These are phyloP conservation scores for Fusarium sp. DNA, from an alignment of 2,329 filamentous ascomycete species.

Conservation along the genomic window DNA sequence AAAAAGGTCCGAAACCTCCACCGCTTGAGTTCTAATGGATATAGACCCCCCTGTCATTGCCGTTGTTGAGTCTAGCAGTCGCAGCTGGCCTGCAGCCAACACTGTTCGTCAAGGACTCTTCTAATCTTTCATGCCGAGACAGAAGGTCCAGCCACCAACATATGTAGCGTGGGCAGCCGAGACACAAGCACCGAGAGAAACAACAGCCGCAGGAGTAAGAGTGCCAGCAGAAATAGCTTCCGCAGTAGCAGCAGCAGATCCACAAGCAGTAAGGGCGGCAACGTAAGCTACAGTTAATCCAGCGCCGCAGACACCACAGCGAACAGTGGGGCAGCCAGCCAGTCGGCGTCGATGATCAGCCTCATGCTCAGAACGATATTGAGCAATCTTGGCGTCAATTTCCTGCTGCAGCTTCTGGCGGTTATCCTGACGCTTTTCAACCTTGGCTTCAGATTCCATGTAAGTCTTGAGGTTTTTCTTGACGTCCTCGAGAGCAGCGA, in stretches of 20 bases:
- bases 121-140: neutral
- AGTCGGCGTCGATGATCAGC: neutral
- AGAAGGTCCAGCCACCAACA: neutral
- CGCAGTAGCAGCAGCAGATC: neutral
- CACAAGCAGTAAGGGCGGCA: neutral
- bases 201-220: neutral
- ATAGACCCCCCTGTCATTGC: rapidly evolving
- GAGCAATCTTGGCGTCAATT: neutral
- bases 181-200: neutral
- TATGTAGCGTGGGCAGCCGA: neutral
- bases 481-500: neutral
- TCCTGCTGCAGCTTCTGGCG: neutral
- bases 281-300: neutral
- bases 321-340: neutral
- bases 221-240: neutral
- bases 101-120: neutral
- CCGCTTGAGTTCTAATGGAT: too few relatives aligned
- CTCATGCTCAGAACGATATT: neutral
- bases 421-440: neutral
- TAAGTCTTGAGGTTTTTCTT: neutral
- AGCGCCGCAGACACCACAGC: neutral
- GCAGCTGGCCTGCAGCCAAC: too few relatives aligned
- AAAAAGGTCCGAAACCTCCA: neutral
- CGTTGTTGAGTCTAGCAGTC: neutral
- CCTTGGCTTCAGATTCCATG: neutral